Evolutionary conservation across 208 protist species (phyloP).

Genomic region (Jaenimonas drosophilae): DNA sequence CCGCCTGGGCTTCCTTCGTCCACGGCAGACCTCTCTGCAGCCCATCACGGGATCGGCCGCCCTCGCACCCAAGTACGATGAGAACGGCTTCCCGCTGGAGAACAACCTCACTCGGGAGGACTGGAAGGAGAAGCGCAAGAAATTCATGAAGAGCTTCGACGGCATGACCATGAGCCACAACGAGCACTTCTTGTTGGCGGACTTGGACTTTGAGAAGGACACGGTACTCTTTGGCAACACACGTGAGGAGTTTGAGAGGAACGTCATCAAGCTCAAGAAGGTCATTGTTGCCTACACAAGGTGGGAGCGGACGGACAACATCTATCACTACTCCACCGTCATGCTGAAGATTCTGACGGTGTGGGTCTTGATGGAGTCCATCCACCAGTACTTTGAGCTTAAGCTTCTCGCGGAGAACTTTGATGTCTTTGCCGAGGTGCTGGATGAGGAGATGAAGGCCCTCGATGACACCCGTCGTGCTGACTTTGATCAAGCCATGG

Average conservation of each 20-base stretch:
- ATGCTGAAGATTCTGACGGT: slow-evolving; percentile 50
- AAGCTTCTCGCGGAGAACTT: slow-evolving; percentile 52
- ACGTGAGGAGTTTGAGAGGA: slow-evolving; percentile 72
- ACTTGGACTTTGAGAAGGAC: slow-evolving; percentile 84
- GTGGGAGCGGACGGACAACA: slow-evolving; percentile 82
- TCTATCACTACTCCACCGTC: slow-evolving; percentile 75
- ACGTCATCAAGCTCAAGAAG: slow-evolving; percentile 69
- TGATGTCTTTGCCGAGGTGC: slow-evolving; percentile 57
- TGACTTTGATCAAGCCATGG: slow-evolving; percentile 29
- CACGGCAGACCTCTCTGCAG: slow-evolving; percentile 47
- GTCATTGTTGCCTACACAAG: slow-evolving; percentile 69
- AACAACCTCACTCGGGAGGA: slow-evolving; percentile 46
- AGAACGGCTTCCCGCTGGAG: slow-evolving; percentile 47
- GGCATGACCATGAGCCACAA: slow-evolving; percentile 64
- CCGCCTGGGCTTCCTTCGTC: slow-evolving; percentile 70
- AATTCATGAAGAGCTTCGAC: slow-evolving; percentile 77
- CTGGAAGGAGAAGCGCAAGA: slow-evolving; percentile 47
- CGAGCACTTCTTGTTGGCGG: slow-evolving; percentile 83
- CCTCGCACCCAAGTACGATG: slow-evolving; percentile 59
- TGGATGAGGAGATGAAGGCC: slow-evolving; percentile 34
- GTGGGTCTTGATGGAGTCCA: slow-evolving; percentile 63
- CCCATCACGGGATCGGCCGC: slow-evolving; percentile 29
- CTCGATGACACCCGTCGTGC: slow-evolving; percentile 17
- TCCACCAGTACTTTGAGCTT: slow-evolving; percentile 78
- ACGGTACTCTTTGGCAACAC: slow-evolving; percentile 71